Conservation (phyloP, 1,284 basidiomycete species). For the Vanrija pseudolonga region DNA sequence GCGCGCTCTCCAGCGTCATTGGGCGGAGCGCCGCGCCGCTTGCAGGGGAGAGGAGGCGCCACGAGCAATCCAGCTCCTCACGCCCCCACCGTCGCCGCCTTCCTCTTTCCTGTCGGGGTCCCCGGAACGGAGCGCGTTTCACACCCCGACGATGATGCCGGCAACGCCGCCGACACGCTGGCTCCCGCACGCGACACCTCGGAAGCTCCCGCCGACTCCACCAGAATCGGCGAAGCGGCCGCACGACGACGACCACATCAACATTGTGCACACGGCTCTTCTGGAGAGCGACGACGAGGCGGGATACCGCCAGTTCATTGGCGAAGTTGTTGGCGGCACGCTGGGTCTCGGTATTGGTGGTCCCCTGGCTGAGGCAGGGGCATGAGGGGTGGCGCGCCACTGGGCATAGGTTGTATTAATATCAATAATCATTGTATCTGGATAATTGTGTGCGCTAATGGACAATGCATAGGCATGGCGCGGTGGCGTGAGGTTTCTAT, state of each 20-base stretch:
- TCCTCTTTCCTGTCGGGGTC: not conserved
- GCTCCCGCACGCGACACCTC: not conserved
- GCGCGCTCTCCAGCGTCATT: constrained; percentile 28
- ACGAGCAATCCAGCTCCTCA: not conserved
- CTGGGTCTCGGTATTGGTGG: not conserved
- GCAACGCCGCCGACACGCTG: not conserved
- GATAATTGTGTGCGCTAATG: no score
- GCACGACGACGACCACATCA: constrained; percentile 5
- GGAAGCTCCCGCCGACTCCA: not conserved
- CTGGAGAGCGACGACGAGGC: constrained; percentile 42
- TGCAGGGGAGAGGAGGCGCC: no score
- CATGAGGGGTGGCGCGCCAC: not conserved
- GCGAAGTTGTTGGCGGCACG: constrained; percentile 31
- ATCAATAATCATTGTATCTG: no score
- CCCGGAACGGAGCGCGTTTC: not conserved
- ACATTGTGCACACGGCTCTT: constrained; percentile 39
- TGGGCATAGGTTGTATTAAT: not conserved
- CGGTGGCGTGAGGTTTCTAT: no score
- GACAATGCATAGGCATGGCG: no score
- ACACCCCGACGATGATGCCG: not conserved
- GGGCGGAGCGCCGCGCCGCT: constrained; percentile 19
- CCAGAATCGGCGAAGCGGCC: not conserved
- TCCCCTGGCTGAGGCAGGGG: not conserved
- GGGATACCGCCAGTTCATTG: constrained; percentile 42
- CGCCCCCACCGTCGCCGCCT: not conserved